Evolutionary conservation across 2,329 filamentous ascomycete species (phyloP).

Genomic region (Tolypocladium capitatum): DNA sequence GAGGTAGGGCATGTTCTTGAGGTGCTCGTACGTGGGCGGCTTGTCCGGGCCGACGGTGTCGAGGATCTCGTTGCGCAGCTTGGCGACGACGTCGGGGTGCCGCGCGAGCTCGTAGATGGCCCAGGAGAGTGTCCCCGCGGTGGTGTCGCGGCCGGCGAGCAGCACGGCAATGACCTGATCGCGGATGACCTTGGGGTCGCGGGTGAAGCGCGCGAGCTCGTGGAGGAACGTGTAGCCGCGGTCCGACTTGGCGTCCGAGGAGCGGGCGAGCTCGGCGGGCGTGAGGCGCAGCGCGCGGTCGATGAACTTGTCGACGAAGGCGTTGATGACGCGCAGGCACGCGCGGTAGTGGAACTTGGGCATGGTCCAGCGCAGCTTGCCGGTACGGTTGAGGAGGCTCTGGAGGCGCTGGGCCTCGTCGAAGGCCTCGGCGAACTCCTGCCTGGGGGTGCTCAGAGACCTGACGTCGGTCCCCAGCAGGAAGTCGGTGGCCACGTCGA

Average conservation of each 20-base stretch:
- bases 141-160: slow-evolving; percentile 78
- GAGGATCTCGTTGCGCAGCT: slow-evolving; percentile 62
- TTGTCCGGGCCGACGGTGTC: slow-evolving; percentile 48
- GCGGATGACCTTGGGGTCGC: slow-evolving; percentile 56
- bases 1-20: slow-evolving; percentile 82
- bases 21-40: slow-evolving; percentile 59
- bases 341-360: slow-evolving; percentile 50
- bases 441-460: slow-evolving; percentile 43
- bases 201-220: slow-evolving; percentile 68
- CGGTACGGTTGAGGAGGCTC: slow-evolving; percentile 51
- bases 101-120: slow-evolving; percentile 68
- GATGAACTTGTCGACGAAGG: slow-evolving; percentile 67
- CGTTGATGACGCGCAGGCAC: slow-evolving; percentile 55
- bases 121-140: slow-evolving; percentile 70
- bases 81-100: slow-evolving; percentile 51
- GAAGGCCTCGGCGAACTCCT: slow-evolving; percentile 69
- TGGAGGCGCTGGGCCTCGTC: slow-evolving; percentile 65
- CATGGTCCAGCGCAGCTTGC: slow-evolving; percentile 47
- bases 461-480: slow-evolving; percentile 65
- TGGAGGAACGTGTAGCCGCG: slow-evolving; percentile 71
- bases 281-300: slow-evolving; percentile 57
- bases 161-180: slow-evolving; percentile 77
- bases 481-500: slow-evolving; percentile 81
- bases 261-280: slow-evolving; percentile 45
- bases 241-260: slow-evolving; percentile 46